Evolutionary conservation across 139 green algal genomes (phyloP).

Genomic region (Zygnema circumcarinatum): DNA sequence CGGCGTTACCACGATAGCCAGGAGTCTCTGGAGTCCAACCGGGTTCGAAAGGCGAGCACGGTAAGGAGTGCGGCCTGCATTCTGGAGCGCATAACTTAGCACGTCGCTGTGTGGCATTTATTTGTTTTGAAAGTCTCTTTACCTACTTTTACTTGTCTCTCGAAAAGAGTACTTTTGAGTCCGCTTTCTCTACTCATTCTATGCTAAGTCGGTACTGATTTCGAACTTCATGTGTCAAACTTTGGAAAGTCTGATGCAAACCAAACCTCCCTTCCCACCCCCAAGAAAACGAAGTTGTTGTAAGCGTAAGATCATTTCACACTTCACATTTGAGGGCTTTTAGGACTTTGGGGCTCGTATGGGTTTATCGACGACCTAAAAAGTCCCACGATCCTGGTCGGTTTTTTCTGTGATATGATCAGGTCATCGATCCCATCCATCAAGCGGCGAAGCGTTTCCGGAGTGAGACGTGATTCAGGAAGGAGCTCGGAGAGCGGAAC

Average conservation of each 20-base stretch:
- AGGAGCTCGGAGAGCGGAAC: too few species aligned
- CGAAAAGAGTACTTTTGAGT: neutral
- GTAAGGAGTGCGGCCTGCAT: too few species aligned
- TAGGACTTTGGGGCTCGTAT: too few species aligned
- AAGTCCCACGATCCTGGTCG: neutral
- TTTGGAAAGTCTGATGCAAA: too few species aligned
- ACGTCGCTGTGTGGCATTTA: too few species aligned
- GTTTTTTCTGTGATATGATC: neutral
- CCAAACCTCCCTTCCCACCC: too few species aligned
- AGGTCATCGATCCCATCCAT: slow-evolving; percentile 29
- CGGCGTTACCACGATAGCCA: slow-evolving; percentile 20
- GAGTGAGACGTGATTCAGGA: neutral
- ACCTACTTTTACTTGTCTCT: too few species aligned
- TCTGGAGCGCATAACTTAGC: too few species aligned
- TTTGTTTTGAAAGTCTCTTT: too few species aligned
- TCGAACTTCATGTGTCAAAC: too few species aligned
- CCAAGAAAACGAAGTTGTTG: neutral
- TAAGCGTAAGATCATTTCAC: neutral
- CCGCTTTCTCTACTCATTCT: neutral
- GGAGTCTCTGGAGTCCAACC: neutral
- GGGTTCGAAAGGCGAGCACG: slow-evolving; percentile 25
- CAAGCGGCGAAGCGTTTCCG: neutral
- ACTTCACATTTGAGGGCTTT: neutral
- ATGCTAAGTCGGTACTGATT: too few species aligned
- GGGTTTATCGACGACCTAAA: too few species aligned